Evolutionary conservation across 371 early-diverging fungal species (phyloP).

Genomic region (Funneliformis caledonium): DNA sequence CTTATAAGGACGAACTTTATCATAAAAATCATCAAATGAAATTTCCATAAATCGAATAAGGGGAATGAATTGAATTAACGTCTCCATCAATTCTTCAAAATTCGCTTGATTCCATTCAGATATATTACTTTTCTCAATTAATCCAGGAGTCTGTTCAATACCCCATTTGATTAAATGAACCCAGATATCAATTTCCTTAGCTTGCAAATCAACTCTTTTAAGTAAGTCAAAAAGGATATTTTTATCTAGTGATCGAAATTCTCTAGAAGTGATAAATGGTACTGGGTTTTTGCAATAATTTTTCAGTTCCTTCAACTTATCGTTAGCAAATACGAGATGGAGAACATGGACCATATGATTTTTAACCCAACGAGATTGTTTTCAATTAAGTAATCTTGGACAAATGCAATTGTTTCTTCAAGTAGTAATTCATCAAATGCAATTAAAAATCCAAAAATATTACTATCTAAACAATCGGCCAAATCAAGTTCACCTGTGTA

Average conservation of each 20-base stretch:
- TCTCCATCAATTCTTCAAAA: background rate
- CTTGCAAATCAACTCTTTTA: conserved; percentile 2
- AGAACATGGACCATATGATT: background rate
- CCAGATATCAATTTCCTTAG: conserved; percentile 26
- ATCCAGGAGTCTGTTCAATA: background rate
- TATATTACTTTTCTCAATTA: background rate
- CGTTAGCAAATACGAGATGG: background rate
- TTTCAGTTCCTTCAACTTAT: conserved; percentile 1
- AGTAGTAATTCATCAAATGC: conserved; percentile 19
- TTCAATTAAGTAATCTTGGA: conserved; percentile 20
- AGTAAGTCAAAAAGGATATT: background rate
- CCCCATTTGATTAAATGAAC: conserved; percentile 30
- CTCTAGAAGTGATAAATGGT: background rate
- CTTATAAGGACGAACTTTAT: conserved; percentile 22
- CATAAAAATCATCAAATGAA: conserved; percentile 20
- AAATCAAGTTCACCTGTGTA: conserved; percentile 23
- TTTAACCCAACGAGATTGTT: no score
- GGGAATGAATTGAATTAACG: background rate
- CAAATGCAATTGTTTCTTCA: background rate
- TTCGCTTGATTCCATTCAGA: conserved; percentile 1
- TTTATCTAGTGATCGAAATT: background rate
- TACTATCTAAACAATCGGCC: background rate
- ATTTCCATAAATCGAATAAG: conserved; percentile 21
- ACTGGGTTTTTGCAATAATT: conserved; percentile 14
- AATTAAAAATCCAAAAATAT: conserved; percentile 23